These are phyloP conservation scores for Fraxinus paxiana DNA, from an alignment of 305 asterid species.

Conservation along the genomic window DNA sequence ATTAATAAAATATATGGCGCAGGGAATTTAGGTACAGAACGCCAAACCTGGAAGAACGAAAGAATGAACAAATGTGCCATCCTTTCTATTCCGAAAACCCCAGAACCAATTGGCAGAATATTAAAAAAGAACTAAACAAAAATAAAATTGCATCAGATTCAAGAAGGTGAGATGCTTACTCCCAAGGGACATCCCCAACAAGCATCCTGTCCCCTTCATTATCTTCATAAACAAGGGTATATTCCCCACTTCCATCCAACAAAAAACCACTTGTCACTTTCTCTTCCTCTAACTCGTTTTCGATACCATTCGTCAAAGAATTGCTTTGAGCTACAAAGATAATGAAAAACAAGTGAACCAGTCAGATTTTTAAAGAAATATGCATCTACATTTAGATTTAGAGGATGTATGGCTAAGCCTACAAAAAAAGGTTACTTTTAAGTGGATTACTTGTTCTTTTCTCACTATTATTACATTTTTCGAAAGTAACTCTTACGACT, in stretches of 20 bases:
- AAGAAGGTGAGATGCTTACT: conserved; percentile 53
- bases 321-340: conserved; percentile 56
- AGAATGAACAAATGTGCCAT: conserved; percentile 12
- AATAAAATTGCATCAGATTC: conserved; percentile 28
- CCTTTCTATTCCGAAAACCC: not conserved
- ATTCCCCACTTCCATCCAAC: conserved; percentile 78
- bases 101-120: conserved; percentile 7
- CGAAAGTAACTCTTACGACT: not conserved
- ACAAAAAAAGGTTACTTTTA: not conserved
- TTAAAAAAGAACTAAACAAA: not conserved
- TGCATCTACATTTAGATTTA: not conserved
- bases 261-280: conserved; percentile 46
- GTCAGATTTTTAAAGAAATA: not conserved
- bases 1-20: not conserved
- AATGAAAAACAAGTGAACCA: not conserved
- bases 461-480: not conserved
- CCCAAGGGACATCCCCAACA: conserved; percentile 51
- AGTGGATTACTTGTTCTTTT: not conserved
- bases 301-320: conserved; percentile 32
- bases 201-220: conserved; percentile 97
- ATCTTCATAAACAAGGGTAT: conserved; percentile 90
- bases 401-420: not conserved
- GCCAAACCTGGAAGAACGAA: not conserved
- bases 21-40: not conserved
- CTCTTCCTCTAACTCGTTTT: conserved; percentile 40